Percentiles rank a stretch among this genome's conserved stretches.
Conservation (phyloP, 495 filamentous ascomycete genomes). For the Podospora australis region DNA sequence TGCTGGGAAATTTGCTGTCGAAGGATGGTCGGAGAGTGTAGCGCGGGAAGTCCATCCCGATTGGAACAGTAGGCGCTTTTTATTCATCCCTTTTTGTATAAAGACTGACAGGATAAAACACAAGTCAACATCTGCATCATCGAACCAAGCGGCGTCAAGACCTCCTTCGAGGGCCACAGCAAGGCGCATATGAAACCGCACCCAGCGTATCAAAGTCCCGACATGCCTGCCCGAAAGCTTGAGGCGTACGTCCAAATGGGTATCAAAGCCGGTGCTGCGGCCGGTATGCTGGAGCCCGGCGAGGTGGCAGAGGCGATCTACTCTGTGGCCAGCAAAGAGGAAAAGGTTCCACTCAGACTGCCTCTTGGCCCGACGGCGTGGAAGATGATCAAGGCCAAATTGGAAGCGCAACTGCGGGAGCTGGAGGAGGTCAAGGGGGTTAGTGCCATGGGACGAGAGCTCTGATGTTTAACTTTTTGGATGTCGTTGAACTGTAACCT, state of each 20-base stretch:
- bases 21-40: constrained; percentile 50
- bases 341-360: constrained; percentile 26
- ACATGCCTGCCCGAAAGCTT: constrained; percentile 31
- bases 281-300: constrained; percentile 30
- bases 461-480: too few relatives aligned
- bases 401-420: constrained; percentile 25
- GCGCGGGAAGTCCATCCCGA: constrained; percentile 42
- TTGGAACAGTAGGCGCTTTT: too few relatives aligned
- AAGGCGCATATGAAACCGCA: too few relatives aligned
- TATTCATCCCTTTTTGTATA: too few relatives aligned
- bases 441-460: too few relatives aligned
- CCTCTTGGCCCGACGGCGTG: constrained; percentile 40
- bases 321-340: constrained; percentile 26
- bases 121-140: constrained; percentile 23
- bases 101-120: too few relatives aligned
- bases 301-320: constrained; percentile 36
- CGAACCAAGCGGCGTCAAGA: constrained; percentile 48
- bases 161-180: constrained; percentile 39
- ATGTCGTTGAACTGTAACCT: too few relatives aligned
- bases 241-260: constrained; percentile 28
- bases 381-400: constrained; percentile 29
- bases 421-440: constrained; percentile 33
- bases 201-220: constrained; percentile 34
- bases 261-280: constrained; percentile 18
- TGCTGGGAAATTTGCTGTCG: constrained; percentile 50